These are phyloP conservation scores for Boletus insuetus DNA, from an alignment of 768 basidiomycete genomes.

Conservation along the genomic window DNA sequence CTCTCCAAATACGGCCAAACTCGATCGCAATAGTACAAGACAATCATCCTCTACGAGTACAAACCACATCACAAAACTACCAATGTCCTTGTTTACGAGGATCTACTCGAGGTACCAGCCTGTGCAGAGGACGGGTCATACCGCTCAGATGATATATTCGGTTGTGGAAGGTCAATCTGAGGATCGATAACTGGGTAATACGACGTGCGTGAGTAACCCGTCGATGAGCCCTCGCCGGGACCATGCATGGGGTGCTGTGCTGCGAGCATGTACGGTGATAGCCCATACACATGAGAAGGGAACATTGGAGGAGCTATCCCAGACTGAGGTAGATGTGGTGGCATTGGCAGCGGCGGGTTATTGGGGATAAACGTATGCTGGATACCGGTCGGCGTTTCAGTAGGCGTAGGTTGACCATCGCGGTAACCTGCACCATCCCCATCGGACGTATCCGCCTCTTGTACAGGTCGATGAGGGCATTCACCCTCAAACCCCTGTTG, in stretches of 20 bases:
- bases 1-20: slow-evolving; percentile 3
- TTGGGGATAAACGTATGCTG: slow-evolving; percentile 15
- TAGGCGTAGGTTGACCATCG: background rate
- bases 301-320: slow-evolving; percentile 21
- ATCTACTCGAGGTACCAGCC: slow-evolving; percentile 1
- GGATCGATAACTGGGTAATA: slow-evolving; percentile 45
- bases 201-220: slow-evolving; percentile 23
- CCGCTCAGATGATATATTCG: slow-evolving; percentile 34
- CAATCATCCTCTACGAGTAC: background rate
- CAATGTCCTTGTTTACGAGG: slow-evolving; percentile 10
- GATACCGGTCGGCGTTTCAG: slow-evolving; percentile 1
- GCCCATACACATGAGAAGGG: slow-evolving; percentile 27
- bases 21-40: background rate
- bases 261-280: slow-evolving; percentile 25
- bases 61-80: background rate
- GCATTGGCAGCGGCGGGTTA: slow-evolving; percentile 12
- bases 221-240: slow-evolving; percentile 23
- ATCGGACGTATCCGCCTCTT: slow-evolving; percentile 26
- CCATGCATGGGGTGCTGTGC: slow-evolving; percentile 20
- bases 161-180: slow-evolving; percentile 30
- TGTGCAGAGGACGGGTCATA: slow-evolving; percentile 27
- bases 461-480: slow-evolving; percentile 40
- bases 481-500: slow-evolving; percentile 44
- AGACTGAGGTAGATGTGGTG: slow-evolving; percentile 15
- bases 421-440: slow-evolving; percentile 16